Percentiles rank a stretch among this genome's conserved stretches.
Evolutionary conservation across 2,329 filamentous ascomycete species (phyloP).

Genomic region (Calonectria multiphialidica): DNA sequence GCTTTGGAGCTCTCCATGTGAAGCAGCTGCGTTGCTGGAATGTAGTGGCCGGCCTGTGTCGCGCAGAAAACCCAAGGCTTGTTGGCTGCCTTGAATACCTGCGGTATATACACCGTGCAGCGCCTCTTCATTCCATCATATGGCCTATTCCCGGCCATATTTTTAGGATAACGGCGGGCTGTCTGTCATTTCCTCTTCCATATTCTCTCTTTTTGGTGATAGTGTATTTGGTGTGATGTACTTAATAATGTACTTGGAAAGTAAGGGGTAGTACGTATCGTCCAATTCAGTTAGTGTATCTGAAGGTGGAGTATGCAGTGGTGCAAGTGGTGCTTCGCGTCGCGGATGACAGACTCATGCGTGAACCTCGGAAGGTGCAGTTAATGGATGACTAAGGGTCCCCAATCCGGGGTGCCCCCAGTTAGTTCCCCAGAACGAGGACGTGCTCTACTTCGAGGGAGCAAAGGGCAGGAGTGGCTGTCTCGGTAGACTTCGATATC

Average conservation of each 20-base stretch:
- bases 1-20: background rate
- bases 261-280: background rate
- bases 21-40: background rate
- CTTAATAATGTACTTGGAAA: too few relatives aligned
- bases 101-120: background rate
- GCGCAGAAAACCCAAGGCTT: background rate
- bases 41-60: background rate
- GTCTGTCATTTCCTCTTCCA: too few relatives aligned
- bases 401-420: conserved; percentile 12
- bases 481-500: conserved; percentile 27
- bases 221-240: background rate
- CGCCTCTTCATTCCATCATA: background rate
- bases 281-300: background rate
- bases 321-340: conserved; percentile 4
- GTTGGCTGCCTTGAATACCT: background rate
- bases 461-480: conserved; percentile 9
- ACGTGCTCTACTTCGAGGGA: conserved; percentile 24
- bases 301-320: background rate
- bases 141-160: background rate
- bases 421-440: conserved; percentile 14
- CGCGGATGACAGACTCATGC: background rate
- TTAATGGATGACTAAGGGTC: conserved; percentile 20
- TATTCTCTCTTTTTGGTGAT: too few relatives aligned
- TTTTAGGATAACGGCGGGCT: too few relatives aligned
- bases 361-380: conserved; percentile 7